Base-by-base conservation (phyloP, 1,139 yeast genomes). In the Magnusiomyces sp. region DNA sequence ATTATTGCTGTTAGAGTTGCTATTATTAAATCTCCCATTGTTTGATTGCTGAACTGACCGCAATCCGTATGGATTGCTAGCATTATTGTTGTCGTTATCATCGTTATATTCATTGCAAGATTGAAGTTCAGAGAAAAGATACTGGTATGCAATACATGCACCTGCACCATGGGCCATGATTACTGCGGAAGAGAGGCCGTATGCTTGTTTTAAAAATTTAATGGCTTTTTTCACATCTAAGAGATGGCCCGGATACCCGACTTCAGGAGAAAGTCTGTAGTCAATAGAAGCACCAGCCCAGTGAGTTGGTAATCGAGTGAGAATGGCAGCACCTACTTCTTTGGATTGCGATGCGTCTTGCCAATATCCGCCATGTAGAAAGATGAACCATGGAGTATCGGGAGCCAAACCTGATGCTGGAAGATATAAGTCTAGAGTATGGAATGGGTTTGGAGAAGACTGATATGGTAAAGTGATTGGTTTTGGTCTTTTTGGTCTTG, bases 331-430 rank as follows among this genome's bases (percentile, higher is more conserved):
- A 53, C 77, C 79, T 58, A 83, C 90, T 43, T 72, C 68, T 47
- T 64, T 75, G 0, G 85, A 77, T 59, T 82, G 81, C 1, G 56
- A 61, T 0, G 80, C 78, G 60, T 83, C 94, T 54, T 83, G 70
- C 95, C 95, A 86, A 0, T 88, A 92, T 0, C 95, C 95, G 0
- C 95, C 95, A 62, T 86, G 95, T 39, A 86, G 73, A 56, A 79
- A 79, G 1, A 84, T 55, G n/a, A 64, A 51, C 68, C 67, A 65
- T 17, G 49, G 50, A 10, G 54, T 52, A 14, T 50, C 40, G 14
- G 51, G 49, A 34, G 53, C 51, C 16, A 55, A 38, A 2, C 57
- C 57, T 11, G 52, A 45, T 2, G 55, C 55, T 3, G 57, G 57
- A 9, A 55, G 46, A 16, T 55, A 55, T 10, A 55, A 45, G 43